These are phyloP conservation scores for Chenopodium formosanum DNA, from an alignment of 148 eudicot species.

Conservation along the genomic window DNA sequence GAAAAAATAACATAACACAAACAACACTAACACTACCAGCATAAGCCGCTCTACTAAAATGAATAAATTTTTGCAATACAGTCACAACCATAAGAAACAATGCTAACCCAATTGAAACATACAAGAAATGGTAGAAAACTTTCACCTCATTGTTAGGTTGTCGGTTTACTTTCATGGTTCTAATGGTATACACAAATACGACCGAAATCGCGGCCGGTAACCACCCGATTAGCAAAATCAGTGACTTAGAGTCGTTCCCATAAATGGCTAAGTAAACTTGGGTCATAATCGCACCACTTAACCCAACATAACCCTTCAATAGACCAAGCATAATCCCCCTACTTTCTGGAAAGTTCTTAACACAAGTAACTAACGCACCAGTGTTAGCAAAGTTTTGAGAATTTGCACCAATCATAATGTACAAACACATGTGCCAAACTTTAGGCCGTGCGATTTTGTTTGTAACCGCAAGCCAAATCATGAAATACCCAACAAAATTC, in stretches of 20 bases:
- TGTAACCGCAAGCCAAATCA: constrained; percentile 43
- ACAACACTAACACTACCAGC: constrained; percentile 33
- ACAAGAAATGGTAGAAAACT: constrained; percentile 39
- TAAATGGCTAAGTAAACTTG: constrained; percentile 41
- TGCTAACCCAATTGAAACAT: constrained; percentile 44
- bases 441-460: constrained; percentile 21
- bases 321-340: constrained; percentile 46
- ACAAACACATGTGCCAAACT: constrained; percentile 46
- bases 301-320: constrained; percentile 48
- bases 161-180: constrained; percentile 31
- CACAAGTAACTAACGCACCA: constrained; percentile 43
- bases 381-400: constrained; percentile 49
- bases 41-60: constrained; percentile 22
- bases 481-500: constrained; percentile 53
- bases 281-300: constrained; percentile 47
- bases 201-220: constrained; percentile 46
- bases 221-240: constrained; percentile 50
- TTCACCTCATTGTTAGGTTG: constrained; percentile 31
- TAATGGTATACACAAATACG: constrained; percentile 38
- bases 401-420: constrained; percentile 40
- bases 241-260: constrained; percentile 40
- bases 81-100: constrained; percentile 48
- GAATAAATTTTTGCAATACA: constrained; percentile 26
- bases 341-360: constrained; percentile 46
- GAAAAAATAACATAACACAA: constrained; percentile 24